Evolutionary conservation across 208 protist species (phyloP).

Genomic region (Acanthamoeba triangularis): DNA sequence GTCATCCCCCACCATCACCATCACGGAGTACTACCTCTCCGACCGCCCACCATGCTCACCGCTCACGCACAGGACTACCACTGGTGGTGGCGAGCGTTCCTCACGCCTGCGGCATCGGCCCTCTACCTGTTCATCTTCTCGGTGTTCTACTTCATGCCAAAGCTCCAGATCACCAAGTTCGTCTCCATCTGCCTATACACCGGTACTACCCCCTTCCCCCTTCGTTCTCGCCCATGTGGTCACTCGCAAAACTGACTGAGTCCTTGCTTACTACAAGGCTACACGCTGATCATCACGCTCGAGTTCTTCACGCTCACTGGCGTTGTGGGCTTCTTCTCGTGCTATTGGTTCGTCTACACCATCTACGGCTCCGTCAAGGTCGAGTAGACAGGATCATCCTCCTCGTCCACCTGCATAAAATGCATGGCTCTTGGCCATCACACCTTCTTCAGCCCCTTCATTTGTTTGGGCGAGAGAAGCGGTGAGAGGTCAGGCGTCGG

Average conservation of each 20-base stretch:
- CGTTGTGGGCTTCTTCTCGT: slow-evolving; percentile 83
- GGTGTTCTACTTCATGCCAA: slow-evolving; percentile 94
- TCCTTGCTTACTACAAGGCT: slow-evolving; percentile 42
- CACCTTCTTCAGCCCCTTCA: too few relatives aligned
- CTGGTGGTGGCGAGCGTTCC: slow-evolving; percentile 99
- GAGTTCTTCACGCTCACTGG: slow-evolving; percentile 88
- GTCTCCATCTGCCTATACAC: slow-evolving; percentile 87
- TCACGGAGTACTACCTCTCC: neutral
- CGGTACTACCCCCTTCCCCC: neutral
- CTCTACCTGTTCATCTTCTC: slow-evolving; percentile 97
- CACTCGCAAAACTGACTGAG: too few relatives aligned
- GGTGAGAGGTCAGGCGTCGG: neutral
- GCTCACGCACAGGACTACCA: slow-evolving; percentile 94
- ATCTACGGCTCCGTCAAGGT: slow-evolving; percentile 86
- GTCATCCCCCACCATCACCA: neutral
- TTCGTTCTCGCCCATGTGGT: slow-evolving; percentile 83
- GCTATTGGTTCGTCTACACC: slow-evolving; percentile 81
- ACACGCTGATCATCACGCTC: slow-evolving; percentile 86
- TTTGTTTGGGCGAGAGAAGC: too few relatives aligned
- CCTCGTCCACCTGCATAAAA: neutral
- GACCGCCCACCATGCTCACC: neutral
- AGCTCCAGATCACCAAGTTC: slow-evolving; percentile 89
- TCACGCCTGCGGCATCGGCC: slow-evolving; percentile 94
- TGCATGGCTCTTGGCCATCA: too few relatives aligned
- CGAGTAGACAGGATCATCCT: slow-evolving; percentile 70